Conservation (phyloP, 2,329 filamentous ascomycete genomes). For the Colletotrichum gigasporum region DNA sequence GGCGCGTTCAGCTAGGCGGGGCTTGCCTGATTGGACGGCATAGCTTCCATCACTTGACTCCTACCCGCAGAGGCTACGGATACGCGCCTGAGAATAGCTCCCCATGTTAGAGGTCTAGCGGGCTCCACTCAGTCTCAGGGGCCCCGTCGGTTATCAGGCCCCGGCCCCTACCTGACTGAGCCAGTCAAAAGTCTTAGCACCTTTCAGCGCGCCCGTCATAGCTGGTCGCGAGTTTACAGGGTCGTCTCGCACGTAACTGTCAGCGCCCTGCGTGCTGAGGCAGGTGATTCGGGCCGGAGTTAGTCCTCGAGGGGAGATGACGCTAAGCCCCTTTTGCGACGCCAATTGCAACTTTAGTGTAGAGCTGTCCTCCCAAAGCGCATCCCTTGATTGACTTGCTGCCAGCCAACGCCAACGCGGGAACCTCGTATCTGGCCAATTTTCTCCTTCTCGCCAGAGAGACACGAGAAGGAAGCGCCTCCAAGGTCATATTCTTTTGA, state of each 20-base stretch:
- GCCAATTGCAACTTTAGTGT: conserved; percentile 17
- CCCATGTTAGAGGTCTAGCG: background rate
- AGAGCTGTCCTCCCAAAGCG: conserved; percentile 30
- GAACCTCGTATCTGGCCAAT: conserved; percentile 31
- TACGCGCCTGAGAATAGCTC: conserved; percentile 5
- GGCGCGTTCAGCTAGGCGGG: background rate
- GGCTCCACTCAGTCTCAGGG: background rate
- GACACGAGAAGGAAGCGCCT: conserved; percentile 11
- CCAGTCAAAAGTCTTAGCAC: conserved; percentile 17
- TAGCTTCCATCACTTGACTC: too few relatives aligned
- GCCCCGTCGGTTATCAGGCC: background rate
- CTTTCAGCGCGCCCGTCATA: background rate
- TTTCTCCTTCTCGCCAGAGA: conserved; percentile 27
- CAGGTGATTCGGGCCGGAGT: conserved; percentile 19
- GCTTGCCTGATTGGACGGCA: background rate
- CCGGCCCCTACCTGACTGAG: background rate
- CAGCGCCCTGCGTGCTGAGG: conserved; percentile 11
- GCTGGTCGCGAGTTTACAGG: conserved; percentile 16
- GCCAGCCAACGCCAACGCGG: conserved; percentile 14
- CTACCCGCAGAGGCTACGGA: background rate
- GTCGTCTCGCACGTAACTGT: conserved; percentile 13
- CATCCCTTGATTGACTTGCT: conserved; percentile 27
- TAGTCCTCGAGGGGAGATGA: conserved; percentile 21
- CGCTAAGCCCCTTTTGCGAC: conserved; percentile 30
- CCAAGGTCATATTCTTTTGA: conserved; percentile 7